phyloP scores from a whole-genome alignment of 148 eudicot species.

The Rhododendron henanense region DNA sequence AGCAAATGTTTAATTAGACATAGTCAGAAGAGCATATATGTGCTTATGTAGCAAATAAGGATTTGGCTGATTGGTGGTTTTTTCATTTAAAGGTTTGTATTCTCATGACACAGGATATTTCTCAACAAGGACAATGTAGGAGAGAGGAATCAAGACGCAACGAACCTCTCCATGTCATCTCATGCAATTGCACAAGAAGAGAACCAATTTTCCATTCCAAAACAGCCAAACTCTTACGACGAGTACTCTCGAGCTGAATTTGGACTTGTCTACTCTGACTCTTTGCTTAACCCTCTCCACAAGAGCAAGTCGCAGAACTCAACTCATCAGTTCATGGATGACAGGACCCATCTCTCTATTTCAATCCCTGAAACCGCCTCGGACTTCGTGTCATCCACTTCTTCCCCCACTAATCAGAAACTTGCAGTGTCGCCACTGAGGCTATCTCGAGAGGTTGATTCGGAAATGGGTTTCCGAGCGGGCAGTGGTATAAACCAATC shows the following conservation, averaged over 20 bases:
- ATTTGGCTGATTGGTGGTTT: background rate
- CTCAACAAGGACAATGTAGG: slow-evolving; percentile 19
- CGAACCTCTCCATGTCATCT: slow-evolving; percentile 31
- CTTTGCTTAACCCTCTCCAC: slow-evolving; percentile 42
- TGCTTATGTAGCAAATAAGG: background rate
- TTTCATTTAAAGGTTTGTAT: background rate
- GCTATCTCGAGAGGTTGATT: slow-evolving; percentile 32
- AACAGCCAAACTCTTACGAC: slow-evolving; percentile 16
- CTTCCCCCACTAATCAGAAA: slow-evolving; percentile 42
- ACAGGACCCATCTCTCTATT: slow-evolving; percentile 51
- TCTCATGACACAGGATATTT: slow-evolving; percentile 23
- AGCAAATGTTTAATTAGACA: background rate
- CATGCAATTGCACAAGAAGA: slow-evolving; percentile 19
- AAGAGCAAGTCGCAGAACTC: slow-evolving; percentile 17
- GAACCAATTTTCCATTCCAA: slow-evolving; percentile 18
- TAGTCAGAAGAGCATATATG: background rate
- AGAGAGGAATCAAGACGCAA: slow-evolving; percentile 22
- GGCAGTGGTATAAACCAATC: slow-evolving; percentile 16
- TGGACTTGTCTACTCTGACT: slow-evolving; percentile 40
- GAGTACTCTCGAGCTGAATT: slow-evolving; percentile 25
- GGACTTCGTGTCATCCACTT: slow-evolving; percentile 56
- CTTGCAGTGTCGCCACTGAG: slow-evolving; percentile 38
- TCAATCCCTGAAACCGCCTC: slow-evolving; percentile 43
- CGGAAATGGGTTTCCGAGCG: slow-evolving; percentile 36
- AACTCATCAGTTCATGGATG: slow-evolving; percentile 45